Evolutionary conservation across 192 early-diverging fungal genomes (phyloP), one percentile per base, ranked within the genome.

Genomic region (Coemansia sp.): DNA sequence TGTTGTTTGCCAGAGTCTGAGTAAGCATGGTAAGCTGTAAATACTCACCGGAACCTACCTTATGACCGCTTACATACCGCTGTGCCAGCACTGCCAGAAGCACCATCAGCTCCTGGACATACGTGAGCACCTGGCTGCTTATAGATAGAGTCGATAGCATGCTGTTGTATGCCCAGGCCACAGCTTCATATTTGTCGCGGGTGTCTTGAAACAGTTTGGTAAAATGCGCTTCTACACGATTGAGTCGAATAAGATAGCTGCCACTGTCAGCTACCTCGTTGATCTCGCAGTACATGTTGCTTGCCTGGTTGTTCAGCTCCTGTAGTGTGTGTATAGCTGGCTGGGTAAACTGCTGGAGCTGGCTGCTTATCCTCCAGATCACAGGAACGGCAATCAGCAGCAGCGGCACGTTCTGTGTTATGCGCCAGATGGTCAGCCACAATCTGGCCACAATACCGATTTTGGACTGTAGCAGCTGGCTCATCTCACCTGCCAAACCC

Each of bases 201-300:
- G 79, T 55, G 0, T 72, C 57, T 10, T 72, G 53, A 39, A 85
- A 86, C 15, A 68, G 44, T 5, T 42, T 31, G 28, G 67, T 66
- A 42, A 92, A 92, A 6, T 73, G 79, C 42, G 74, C 41, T 28
- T 80, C 76, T 0, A 57, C 78, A 19, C 70, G 56, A 50, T 80
- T 85, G 0, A 87, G 78, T 23, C 88, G 83, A 43, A 93, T 83
- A 11, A 79, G 80, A 0, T 81, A 68, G 12, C 83, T 52, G 0
- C 88, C 90, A 16, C 86, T 48, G 19, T 48, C 87, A 3, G 6
- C 3, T n/a, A 68, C 40, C 23, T 53, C 10, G 53, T 53, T 48
- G 1, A 19, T 36, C 5, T 28, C 54, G 5, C 48, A 48, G 20
- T 26, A 48, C 46, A 7, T 15, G 15, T 36, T 30, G 15, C 42